These are phyloP conservation scores for Mycena rebaudengoi DNA, from an alignment of 768 basidiomycete genomes.

Conservation along the genomic window DNA sequence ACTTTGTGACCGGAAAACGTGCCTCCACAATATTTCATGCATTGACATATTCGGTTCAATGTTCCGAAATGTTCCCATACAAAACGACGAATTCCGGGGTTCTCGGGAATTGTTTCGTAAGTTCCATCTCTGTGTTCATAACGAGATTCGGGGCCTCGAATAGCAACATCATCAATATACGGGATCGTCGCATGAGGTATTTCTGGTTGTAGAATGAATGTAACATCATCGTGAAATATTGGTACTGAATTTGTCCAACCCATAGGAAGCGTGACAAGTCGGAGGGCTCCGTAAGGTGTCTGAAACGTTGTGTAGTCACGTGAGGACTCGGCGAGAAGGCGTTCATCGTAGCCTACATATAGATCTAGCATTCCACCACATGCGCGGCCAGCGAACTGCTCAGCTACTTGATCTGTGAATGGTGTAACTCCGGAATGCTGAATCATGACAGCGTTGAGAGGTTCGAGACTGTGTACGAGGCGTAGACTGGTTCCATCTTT, in stretches of 20 bases:
- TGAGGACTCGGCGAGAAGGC: slow-evolving; percentile 29
- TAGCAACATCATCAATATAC: slow-evolving; percentile 23
- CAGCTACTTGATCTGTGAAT: slow-evolving; percentile 9
- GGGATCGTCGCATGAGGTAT: slow-evolving; percentile 12
- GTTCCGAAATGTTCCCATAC: slow-evolving; percentile 46
- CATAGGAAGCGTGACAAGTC: slow-evolving; percentile 36
- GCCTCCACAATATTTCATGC: slow-evolving; percentile 36
- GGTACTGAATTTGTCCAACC: slow-evolving; percentile 35
- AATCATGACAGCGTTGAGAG: slow-evolving; percentile 26
- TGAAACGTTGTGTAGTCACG: slow-evolving; percentile 43
- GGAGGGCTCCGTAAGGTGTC: slow-evolving; percentile 31
- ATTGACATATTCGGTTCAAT: slow-evolving; percentile 44
- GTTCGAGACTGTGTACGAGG: slow-evolving; percentile 28
- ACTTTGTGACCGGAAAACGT: slow-evolving; percentile 37
- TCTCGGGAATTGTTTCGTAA: slow-evolving; percentile 31
- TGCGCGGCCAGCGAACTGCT: neutral
- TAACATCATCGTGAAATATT: slow-evolving; percentile 5
- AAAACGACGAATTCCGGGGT: slow-evolving; percentile 38
- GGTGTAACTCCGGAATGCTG: slow-evolving; percentile 25
- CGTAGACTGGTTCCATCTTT: slow-evolving; percentile 24
- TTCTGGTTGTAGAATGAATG: neutral
- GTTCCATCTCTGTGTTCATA: neutral
- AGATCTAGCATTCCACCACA: slow-evolving; percentile 26
- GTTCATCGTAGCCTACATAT: slow-evolving; percentile 38
- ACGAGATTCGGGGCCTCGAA: slow-evolving; percentile 1